Percentiles rank a stretch among this genome's conserved stretches.
Conservation (phyloP, 495 filamentous ascomycete species). For the Aspergillus avenaceus region DNA sequence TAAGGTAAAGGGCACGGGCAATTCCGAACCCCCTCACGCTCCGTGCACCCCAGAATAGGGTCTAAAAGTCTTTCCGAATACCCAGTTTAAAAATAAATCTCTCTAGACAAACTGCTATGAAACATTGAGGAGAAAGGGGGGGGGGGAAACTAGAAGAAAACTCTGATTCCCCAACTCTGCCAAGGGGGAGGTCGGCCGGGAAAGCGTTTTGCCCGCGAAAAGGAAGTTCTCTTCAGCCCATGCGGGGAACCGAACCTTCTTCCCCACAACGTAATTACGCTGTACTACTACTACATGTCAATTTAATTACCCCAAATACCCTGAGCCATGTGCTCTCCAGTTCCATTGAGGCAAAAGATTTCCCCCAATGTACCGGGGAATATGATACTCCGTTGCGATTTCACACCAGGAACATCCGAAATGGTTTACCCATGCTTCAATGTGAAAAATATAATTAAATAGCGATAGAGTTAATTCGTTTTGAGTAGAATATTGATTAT, state of each 20-base stretch:
- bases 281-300: neutral
- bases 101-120: no score
- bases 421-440: neutral
- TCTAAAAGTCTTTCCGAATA: no score
- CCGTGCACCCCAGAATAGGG: no score
- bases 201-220: slow-evolving; percentile 18
- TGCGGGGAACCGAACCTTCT: neutral
- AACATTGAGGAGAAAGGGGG: no score
- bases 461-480: no score
- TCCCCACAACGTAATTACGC: neutral
- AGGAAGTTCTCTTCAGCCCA: neutral
- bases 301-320: neutral
- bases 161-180: no score
- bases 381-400: neutral
- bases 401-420: neutral
- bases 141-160: no score
- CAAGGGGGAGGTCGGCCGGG: slow-evolving; percentile 12
- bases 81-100: no score
- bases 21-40: no score
- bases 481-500: no score
- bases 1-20: no score
- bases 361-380: neutral
- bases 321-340: neutral
- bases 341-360: neutral
- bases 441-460: no score